Evolutionary conservation across 2,329 filamentous ascomycete species (phyloP), one percentile per base, ranked within the genome.

Genomic region (Alternaria ventricosa): DNA sequence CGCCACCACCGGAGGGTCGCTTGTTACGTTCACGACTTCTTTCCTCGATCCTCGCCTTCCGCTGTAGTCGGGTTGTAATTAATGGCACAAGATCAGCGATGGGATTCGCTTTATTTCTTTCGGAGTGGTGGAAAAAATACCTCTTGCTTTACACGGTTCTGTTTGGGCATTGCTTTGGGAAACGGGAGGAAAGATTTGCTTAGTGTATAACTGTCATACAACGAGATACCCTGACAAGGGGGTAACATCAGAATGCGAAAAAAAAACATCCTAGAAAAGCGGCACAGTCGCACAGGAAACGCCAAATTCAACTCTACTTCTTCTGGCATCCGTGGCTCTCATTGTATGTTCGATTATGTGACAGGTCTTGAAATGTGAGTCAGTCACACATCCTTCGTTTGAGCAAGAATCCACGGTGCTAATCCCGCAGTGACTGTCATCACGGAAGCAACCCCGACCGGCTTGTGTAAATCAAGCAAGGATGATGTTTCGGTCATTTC

Each of bases 71-170:
- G 67, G 64, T 72, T 78, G 75, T 79, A 79, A 78, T 79, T 79
- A 79, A 78, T 78, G 76, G 76, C 72, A 77, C 74, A 71, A 71
- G 72, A 73, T 72, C 66, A 66, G 72, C 57, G 75, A 76, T 63
- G 61, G 73, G 69, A 69, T 71, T 69, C 50, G 60, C 46, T 61
- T 65, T 72, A 60, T 71, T 70, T 67, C 64, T 66, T 67, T 66
- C 58, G 65, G 55, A 61, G 55, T 57, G 68, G 69, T 61, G 72
- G 69, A 71, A 72, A 65, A 58, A 63, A 67, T 63, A 67, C 65
- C 58, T 64, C 68, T 67, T 60, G 58, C 68, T 70, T 64, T 71
- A 61, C 65, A 67, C 57, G 64, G 66, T 65, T 74, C 62, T 72
- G 69, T 64, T 72, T 58, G 54, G 65, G 71, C 68, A 73, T 72